Evolutionary conservation across 257 asterid genomes (phyloP).

Genomic region (Solanum chilense): DNA sequence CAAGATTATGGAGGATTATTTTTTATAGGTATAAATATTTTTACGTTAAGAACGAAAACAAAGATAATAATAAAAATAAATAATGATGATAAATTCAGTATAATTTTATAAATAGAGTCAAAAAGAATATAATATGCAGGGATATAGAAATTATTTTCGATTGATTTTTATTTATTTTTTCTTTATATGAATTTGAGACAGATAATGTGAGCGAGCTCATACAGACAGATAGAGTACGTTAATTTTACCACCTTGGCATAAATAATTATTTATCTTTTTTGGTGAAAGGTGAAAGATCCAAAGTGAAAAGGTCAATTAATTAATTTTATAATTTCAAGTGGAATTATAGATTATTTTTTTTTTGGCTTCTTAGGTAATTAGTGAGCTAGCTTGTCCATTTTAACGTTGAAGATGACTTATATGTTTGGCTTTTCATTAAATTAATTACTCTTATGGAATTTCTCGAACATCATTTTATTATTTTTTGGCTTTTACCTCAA

Average conservation of each 20-base stretch:
- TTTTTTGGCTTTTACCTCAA: neutral
- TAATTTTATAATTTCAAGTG: neutral
- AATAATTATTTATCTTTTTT: neutral
- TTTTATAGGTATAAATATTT: too few species aligned
- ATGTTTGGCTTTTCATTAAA: neutral
- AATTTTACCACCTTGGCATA: neutral
- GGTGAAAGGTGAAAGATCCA: neutral
- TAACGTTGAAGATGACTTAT: neutral
- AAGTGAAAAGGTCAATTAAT: neutral
- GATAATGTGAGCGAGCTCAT: neutral
- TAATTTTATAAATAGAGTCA: too few species aligned
- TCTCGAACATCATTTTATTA: neutral
- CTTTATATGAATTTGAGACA: too few species aligned
- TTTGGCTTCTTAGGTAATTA: neutral
- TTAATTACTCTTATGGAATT: neutral
- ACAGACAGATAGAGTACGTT: neutral
- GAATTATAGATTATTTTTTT: neutral
- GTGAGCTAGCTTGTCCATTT: neutral
- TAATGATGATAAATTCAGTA: too few species aligned
- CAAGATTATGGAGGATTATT: neutral
- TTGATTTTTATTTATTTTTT: too few species aligned
- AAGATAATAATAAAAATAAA: too few species aligned
- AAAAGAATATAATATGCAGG: too few species aligned
- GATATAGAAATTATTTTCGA: fast-evolving
- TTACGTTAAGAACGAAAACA: too few species aligned